A percentile compares a stretch with the other conserved stretches of the same genome.
These are phyloP conservation scores for Brachypodium distachyon DNA, from an alignment of 202 grass and related monocot species.

Conservation along the genomic window DNA sequence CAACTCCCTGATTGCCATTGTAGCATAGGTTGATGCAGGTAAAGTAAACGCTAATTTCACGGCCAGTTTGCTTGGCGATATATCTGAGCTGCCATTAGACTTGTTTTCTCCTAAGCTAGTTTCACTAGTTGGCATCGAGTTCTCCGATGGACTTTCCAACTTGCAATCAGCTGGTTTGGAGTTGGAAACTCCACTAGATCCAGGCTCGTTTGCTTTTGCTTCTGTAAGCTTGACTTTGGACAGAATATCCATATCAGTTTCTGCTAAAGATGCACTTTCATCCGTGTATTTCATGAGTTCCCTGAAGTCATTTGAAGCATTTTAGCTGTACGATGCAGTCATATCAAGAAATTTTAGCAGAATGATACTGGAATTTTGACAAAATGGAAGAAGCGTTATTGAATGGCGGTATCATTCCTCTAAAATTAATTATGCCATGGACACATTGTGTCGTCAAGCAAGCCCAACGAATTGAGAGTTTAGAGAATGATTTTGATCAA, in stretches of 20 bases:
- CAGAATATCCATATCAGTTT: conserved; percentile 79
- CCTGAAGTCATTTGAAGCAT: conserved; percentile 42
- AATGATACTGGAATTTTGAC: not conserved
- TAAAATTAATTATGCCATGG: not conserved
- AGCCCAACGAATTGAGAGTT: not conserved
- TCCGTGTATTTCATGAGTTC: conserved; percentile 70
- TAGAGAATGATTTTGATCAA: not conserved
- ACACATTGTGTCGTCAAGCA: not conserved
- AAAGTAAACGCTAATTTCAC: conserved; percentile 84
- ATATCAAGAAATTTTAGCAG: conserved; percentile 9
- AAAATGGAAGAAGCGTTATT: not conserved
- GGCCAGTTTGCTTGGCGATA: conserved; percentile 47
- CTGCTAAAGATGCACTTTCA: conserved; percentile 54
- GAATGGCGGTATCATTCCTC: not conserved
- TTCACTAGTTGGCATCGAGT: conserved; percentile 6
- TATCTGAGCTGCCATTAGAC: conserved; percentile 28
- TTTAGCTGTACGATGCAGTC: conserved; percentile 20
- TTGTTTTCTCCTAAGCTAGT: conserved; percentile 14
- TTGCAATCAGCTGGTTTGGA: conserved; percentile 18
- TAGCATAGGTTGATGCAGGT: conserved; percentile 82
- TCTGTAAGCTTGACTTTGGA: conserved; percentile 32
- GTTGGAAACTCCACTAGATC: not conserved
- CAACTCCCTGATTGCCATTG: conserved; percentile 88
- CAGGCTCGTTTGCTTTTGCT: conserved; percentile 34
- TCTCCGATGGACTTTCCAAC: conserved; percentile 21